A percentile compares a stretch with the other conserved stretches of the same genome.
phyloP scores from a whole-genome alignment of 108 stramenopile genomes.

The Schizochytrium sp. region DNA sequence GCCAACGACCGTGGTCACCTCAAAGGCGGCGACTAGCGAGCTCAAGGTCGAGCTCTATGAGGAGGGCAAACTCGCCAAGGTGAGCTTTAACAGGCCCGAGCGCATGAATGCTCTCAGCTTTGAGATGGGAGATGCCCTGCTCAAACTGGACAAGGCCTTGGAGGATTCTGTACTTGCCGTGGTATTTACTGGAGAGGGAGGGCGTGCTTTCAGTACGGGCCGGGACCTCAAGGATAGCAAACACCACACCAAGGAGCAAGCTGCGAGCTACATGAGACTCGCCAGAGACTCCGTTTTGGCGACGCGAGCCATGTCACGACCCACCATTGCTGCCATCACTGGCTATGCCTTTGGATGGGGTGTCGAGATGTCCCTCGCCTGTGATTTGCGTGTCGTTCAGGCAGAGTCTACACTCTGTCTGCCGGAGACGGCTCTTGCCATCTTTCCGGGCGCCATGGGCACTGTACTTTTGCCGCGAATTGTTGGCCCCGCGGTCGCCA shows the following conservation, averaged over 20 bases:
- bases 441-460: slow-evolving; percentile 19
- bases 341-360: slow-evolving; percentile 23
- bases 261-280: neutral
- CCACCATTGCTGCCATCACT: slow-evolving; percentile 7
- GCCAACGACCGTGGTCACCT: neutral
- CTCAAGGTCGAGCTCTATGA: neutral
- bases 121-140: neutral
- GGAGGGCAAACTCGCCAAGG: neutral
- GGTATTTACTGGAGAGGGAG: neutral
- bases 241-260: neutral
- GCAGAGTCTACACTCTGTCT: neutral
- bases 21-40: neutral
- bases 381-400: neutral
- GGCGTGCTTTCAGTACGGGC: neutral
- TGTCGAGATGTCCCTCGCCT: slow-evolving; percentile 21
- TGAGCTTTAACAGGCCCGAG: neutral
- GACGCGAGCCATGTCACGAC: neutral
- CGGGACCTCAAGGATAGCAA: neutral
- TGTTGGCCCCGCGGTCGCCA: slow-evolving; percentile 22
- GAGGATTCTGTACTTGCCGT: neutral
- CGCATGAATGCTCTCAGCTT: slow-evolving; percentile 5
- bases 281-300: neutral
- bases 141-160: neutral
- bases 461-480: slow-evolving; percentile 5
- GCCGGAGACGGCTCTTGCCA: neutral